Evolutionary conservation across 495 filamentous ascomycete species (phyloP).

Genomic region (Diplogelasinospora grovesii): DNA sequence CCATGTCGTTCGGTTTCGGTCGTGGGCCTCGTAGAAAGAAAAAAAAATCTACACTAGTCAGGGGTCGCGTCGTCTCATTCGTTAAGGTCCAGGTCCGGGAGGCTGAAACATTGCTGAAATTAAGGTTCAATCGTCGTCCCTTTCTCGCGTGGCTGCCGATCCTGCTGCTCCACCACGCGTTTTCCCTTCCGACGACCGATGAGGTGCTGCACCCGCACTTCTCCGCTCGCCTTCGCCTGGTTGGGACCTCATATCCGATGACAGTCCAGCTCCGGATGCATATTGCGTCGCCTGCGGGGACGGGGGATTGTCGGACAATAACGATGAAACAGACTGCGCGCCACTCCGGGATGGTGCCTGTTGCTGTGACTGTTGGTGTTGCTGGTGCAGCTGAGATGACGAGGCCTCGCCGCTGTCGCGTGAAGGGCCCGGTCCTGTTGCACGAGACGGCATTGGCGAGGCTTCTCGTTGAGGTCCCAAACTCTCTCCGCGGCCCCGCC

Average conservation of each 20-base stretch:
- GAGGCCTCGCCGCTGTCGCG: conserved; percentile 14
- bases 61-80: too few relatives aligned
- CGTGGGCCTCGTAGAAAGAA: too few relatives aligned
- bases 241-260: conserved; percentile 22
- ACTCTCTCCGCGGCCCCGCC: conserved; percentile 30
- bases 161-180: conserved; percentile 24
- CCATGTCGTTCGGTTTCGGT: too few relatives aligned
- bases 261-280: conserved; percentile 10
- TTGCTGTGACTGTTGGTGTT: conserved; percentile 12
- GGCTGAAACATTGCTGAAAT: conserved; percentile 35
- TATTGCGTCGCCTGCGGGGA: conserved; percentile 26
- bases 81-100: too few relatives aligned
- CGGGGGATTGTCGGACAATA: conserved; percentile 37
- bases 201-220: too few relatives aligned
- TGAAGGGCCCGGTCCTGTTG: conserved; percentile 11
- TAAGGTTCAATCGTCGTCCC: conserved; percentile 32
- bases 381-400: conserved; percentile 8
- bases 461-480: conserved; percentile 32
- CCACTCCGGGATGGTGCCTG: conserved; percentile 21
- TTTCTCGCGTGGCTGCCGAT: conserved; percentile 30
- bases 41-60: too few relatives aligned
- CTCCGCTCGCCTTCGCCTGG: conserved; percentile 15
- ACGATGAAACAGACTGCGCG: conserved; percentile 42
- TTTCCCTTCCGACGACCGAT: conserved; percentile 24
- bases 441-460: conserved; percentile 34